Evolutionary conservation across 139 green algal genomes (phyloP).

Genomic region (Chlamydomonas sphaeroides): DNA sequence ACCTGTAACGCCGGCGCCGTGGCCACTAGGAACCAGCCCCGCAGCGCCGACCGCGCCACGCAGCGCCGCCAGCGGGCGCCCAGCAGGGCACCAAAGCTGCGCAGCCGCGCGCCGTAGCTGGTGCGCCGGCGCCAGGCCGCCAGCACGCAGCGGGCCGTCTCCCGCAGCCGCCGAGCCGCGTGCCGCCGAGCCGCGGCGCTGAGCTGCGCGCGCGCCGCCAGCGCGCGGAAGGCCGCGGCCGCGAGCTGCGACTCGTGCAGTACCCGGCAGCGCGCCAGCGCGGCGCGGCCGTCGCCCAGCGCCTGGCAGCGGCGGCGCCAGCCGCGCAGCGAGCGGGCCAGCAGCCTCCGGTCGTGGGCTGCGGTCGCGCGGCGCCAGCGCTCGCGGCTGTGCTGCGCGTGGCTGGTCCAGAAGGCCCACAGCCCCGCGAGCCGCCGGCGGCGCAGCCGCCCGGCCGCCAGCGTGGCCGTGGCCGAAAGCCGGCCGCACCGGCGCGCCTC

Average conservation of each 20-base stretch:
- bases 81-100: neutral
- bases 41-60: conserved; percentile 18
- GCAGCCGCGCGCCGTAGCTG: neutral
- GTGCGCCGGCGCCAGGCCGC: neutral
- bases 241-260: neutral
- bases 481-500: neutral
- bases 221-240: neutral
- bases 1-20: neutral
- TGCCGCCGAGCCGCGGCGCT: neutral
- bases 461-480: neutral
- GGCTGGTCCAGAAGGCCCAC: neutral
- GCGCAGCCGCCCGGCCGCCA: neutral
- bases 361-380: neutral
- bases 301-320: conserved; percentile 7
- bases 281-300: neutral
- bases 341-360: neutral
- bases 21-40: neutral
- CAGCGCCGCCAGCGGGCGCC: neutral
- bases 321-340: neutral
- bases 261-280: neutral
- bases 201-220: neutral
- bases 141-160: neutral
- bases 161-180: neutral
- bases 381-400: neutral
- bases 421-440: neutral